Evolutionary conservation across 2,329 filamentous ascomycete species (phyloP), one percentile per base, ranked within the genome.

Genomic region (Truncatella angustata): DNA sequence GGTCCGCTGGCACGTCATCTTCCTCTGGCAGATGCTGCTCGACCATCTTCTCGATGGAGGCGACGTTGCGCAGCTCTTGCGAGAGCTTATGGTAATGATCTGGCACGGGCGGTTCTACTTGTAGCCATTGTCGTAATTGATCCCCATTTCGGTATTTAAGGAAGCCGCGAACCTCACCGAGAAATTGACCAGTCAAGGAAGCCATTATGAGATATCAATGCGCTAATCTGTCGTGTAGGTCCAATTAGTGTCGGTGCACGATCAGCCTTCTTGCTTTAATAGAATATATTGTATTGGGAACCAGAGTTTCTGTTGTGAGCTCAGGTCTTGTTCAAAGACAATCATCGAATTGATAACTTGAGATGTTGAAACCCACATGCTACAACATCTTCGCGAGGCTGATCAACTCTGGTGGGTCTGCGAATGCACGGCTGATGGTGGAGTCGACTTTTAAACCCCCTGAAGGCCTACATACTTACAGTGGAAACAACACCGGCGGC

Each of bases 81-180:
- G 84, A 82, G 61, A 95, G 84, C 52, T 82, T 73, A 56, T 79
- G 77, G 68, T 94, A 94, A 49, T 85, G 77, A 14, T 82, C 75
- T 2, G 83, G 76, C 24, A 90, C 79, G 26, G 82, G 82, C 4
- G 88, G 88, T 64, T 93, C 89, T 58, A 94, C 86, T 56, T 85
- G 80, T 12, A 95, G 78, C 76, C 84, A 92, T 53, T 84, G 77
- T 56, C 86, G 80, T 12, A 95, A 78, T 56, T 79, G 75, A 28
- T 75, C 72, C 54, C 86, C 88, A 69, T 92, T 80, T 54, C 85
- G 82, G 18, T 71, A 70, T 50, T 79, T 77, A 45, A 92, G 77
- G 52, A 87, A 79, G 18, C 73, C 72, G 49, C 81, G 79, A 50
- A 93, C 80, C 50, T 82, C 81, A 10, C 72, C 70, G 49, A 93